A percentile compares a stretch with the other conserved stretches of the same genome.
These are phyloP conservation scores for Starmerella floricola DNA, from an alignment of 805 yeast species.

Conservation along the genomic window DNA sequence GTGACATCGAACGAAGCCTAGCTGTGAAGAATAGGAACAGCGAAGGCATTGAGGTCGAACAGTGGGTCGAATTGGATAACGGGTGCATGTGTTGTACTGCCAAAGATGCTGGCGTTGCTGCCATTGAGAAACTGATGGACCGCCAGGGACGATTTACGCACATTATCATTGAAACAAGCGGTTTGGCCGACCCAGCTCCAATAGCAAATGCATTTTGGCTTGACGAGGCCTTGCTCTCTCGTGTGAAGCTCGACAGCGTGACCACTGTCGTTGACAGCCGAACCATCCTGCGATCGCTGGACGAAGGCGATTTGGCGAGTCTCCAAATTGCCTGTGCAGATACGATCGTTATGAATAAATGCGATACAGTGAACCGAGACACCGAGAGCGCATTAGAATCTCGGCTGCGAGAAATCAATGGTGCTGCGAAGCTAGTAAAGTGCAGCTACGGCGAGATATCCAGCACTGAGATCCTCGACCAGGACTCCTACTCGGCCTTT, in stretches of 20 bases:
- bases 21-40: conserved; percentile 36
- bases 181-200: conserved; percentile 96
- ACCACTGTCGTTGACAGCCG: conserved; percentile 66
- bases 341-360: conserved; percentile 63
- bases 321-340: conserved; percentile 87
- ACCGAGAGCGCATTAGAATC: conserved; percentile 29
- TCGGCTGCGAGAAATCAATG: conserved; percentile 46
- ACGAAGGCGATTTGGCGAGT: conserved; percentile 65
- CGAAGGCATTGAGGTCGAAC: conserved; percentile 52
- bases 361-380: conserved; percentile 38
- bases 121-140: conserved; percentile 67
- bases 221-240: conserved; percentile 75
- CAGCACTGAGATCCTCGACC: conserved; percentile 53
- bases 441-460: conserved; percentile 67
- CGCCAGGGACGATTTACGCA: conserved; percentile 69
- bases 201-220: conserved; percentile 97
- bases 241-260: conserved; percentile 82
- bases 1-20: conserved; percentile 77
- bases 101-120: conserved; percentile 86
- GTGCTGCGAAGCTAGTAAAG: conserved; percentile 51
- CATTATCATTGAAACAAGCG: conserved; percentile 87
- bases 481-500: conserved; percentile 51
- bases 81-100: conserved; percentile 97
- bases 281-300: conserved; percentile 52
- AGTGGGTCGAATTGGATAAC: conserved; percentile 93